Evolutionary conservation across 2,329 filamentous ascomycete species (phyloP).

Genomic region (Pseudopyricularia cyperi): DNA sequence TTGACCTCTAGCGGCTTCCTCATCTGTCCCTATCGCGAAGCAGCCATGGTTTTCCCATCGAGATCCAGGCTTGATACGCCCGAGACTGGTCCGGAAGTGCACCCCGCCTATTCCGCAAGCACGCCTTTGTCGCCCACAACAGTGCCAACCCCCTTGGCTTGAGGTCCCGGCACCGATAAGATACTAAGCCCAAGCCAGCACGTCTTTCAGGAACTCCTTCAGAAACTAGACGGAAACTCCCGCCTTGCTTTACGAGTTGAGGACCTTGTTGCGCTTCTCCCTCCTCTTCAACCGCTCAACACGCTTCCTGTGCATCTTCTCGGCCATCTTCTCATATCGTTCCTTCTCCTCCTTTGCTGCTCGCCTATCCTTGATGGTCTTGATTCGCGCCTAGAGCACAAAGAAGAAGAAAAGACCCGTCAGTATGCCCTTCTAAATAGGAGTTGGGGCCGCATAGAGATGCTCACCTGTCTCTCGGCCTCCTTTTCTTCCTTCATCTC

Average conservation of each 20-base stretch:
- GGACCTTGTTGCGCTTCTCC: constrained; percentile 88
- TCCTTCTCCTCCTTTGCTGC: constrained; percentile 87
- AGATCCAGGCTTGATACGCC: too few relatives aligned
- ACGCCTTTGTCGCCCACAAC: too few relatives aligned
- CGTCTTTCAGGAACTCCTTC: too few relatives aligned
- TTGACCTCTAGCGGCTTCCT: too few relatives aligned
- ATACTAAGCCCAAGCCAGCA: too few relatives aligned
- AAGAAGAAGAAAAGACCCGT: background rate
- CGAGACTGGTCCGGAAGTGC: too few relatives aligned
- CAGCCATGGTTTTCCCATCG: too few relatives aligned
- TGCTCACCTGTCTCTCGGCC: constrained; percentile 62
- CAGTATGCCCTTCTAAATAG: background rate
- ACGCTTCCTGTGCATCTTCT: constrained; percentile 95
- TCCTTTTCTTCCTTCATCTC: constrained; percentile 96
- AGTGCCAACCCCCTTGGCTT: too few relatives aligned
- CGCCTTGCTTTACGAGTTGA: constrained; percentile 42
- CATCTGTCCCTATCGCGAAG: too few relatives aligned
- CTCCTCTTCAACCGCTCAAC: constrained; percentile 86
- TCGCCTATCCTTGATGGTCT: constrained; percentile 72
- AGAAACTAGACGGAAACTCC: background rate
- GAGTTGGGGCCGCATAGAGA: background rate
- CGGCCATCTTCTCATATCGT: constrained; percentile 83
- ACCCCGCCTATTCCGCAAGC: too few relatives aligned
- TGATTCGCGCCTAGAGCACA: constrained; percentile 50
- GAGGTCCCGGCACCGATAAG: too few relatives aligned